Percentiles rank a stretch among this genome's conserved stretches.
These are phyloP conservation scores for Melocanna baccifera DNA, from an alignment of 176 grass and related monocot species.

Conservation along the genomic window DNA sequence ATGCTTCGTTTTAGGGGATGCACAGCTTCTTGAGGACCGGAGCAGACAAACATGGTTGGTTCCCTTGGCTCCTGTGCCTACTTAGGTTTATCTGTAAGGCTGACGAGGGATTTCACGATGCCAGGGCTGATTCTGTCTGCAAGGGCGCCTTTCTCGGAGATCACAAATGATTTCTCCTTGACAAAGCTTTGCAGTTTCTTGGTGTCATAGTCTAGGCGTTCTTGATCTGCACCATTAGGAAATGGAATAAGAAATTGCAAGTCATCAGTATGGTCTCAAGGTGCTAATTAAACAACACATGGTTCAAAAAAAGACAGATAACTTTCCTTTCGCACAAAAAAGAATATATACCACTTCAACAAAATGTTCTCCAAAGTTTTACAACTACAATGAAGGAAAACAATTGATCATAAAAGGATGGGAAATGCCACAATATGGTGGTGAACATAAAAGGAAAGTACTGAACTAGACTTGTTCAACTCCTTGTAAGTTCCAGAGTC, in stretches of 20 bases:
- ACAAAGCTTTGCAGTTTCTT: slow-evolving; percentile 87
- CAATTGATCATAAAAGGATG: not conserved
- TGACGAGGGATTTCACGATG: slow-evolving; percentile 63
- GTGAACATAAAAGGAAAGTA: no score
- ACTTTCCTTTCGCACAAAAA: not conserved
- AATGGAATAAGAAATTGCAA: not conserved
- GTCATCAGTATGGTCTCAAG: not conserved
- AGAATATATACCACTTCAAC: not conserved
- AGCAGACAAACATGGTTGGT: not conserved
- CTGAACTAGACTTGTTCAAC: not conserved
- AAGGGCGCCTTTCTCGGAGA: slow-evolving; percentile 84
- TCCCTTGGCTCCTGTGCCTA: not conserved
- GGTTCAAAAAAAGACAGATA: not conserved
- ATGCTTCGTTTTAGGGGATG: slow-evolving; percentile 14
- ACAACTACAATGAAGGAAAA: not conserved
- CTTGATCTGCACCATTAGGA: slow-evolving; percentile 57
- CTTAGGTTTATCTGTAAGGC: slow-evolving; percentile 58
- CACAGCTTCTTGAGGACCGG: not conserved
- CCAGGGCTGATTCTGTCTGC: slow-evolving; percentile 54
- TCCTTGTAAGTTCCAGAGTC: not conserved
- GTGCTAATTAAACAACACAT: not conserved
- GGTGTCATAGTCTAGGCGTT: slow-evolving; percentile 60
- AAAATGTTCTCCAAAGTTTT: not conserved
- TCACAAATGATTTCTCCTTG: slow-evolving; percentile 78
- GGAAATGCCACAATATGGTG: not conserved